Percentiles rank a stretch among this genome's conserved stretches.
phyloP scores from a whole-genome alignment of 2,329 filamentous ascomycete species.

The Zasmidium cellare region DNA sequence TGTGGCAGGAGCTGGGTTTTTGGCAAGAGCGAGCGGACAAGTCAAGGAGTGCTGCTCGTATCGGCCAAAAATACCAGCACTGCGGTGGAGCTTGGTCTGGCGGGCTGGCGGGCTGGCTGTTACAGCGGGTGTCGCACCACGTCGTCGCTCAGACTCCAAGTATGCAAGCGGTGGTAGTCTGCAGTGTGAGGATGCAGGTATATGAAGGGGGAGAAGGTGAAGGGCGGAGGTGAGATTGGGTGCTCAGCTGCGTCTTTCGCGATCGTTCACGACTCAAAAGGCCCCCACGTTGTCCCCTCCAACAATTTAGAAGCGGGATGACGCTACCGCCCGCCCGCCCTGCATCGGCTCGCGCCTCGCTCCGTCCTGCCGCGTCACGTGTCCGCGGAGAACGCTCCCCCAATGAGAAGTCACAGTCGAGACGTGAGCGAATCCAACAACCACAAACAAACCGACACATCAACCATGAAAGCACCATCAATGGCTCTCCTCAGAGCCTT shows the following conservation, averaged over 20 bases:
- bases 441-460: neutral
- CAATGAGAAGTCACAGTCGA: neutral
- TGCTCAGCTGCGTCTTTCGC: neutral
- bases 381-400: neutral
- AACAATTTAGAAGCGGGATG: neutral
- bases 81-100: neutral
- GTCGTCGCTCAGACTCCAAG: neutral
- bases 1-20: too few relatives aligned
- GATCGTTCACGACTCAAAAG: neutral
- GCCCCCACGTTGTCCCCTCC: neutral
- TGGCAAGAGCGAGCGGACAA: too few relatives aligned
- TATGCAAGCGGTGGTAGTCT: neutral
- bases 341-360: neutral
- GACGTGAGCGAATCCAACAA: neutral
- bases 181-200: neutral
- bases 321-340: neutral
- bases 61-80: too few relatives aligned
- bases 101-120: neutral
- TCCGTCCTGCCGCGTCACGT: neutral
- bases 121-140: neutral
- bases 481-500: slow-evolving; percentile 29
- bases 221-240: neutral
- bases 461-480: slow-evolving; percentile 28
- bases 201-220: neutral
- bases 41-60: neutral